Conservation (phyloP, 2,329 filamentous ascomycete genomes). For the Alternaria dauci region DNA sequence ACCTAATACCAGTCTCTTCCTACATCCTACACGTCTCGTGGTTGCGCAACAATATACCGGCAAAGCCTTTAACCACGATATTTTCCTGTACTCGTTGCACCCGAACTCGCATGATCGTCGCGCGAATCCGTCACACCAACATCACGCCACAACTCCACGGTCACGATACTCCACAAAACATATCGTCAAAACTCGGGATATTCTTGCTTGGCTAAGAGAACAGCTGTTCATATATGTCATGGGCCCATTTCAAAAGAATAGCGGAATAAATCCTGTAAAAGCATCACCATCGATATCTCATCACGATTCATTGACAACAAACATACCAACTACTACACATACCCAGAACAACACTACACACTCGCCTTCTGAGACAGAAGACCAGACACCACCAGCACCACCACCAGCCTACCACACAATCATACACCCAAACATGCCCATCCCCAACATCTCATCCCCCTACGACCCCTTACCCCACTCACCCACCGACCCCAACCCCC, state of each 20-base stretch:
- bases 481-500: constrained; percentile 5
- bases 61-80: constrained; percentile 28
- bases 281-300: constrained; percentile 20
- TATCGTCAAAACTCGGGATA: not conserved
- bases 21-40: constrained; percentile 13
- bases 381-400: constrained; percentile 20
- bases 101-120: constrained; percentile 32
- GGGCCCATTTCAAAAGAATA: constrained; percentile 30
- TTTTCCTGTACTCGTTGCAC: constrained; percentile 10
- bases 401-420: constrained; percentile 45
- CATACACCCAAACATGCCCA: constrained; percentile 31
- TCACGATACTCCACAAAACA: constrained; percentile 27
- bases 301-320: constrained; percentile 1
- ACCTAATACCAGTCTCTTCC: not conserved
- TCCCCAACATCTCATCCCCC: constrained; percentile 29
- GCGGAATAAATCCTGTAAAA: constrained; percentile 34
- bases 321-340: not conserved
- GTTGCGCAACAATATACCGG: constrained; percentile 27
- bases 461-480: constrained; percentile 32
- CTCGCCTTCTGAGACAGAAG: not conserved
- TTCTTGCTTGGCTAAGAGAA: not conserved
- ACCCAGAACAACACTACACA: not conserved
- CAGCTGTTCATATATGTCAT: constrained; percentile 21
- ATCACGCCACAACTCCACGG: constrained; percentile 43
- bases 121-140: constrained; percentile 37